Evolutionary conservation across 163 green algal species (phyloP), one percentile per base, ranked within the genome.

Genomic region (Coccomyxa subellipsoidea): DNA sequence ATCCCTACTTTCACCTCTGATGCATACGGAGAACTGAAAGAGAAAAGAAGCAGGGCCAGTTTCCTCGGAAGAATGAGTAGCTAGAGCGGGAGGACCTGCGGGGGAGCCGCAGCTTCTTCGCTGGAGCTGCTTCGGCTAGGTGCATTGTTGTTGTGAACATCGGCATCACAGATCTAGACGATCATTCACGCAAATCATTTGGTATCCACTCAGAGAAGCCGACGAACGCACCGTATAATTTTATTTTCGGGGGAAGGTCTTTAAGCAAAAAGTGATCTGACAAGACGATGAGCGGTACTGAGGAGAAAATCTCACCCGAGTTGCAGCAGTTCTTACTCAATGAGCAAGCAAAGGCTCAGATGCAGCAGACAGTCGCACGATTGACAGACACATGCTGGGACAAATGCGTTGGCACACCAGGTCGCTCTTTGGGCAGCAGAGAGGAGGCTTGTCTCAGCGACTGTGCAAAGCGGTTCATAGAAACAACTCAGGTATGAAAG

Each of bases 311-410:
- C 8, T 83, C 78, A 18, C 82, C 84, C 27, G 69, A 90, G 37
- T 69, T 91, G 69, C 84, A 90, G 81, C 82, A 87, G 12, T 90
- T 90, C 69, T 54, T 92, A 23, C 35, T 82, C 27, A 80, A 91
- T 36, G 86, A 92, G 39, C 72, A 80, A 39, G 53, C 54, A 6
- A 80, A 81, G 38, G 87, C 87, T 35, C 83, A 92, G 78, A 54
- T 92, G 31, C 89, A 92, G 81, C 89, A 89, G 39, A 92, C 89
- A 0, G 82, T 92, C 36, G 83, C 89, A 29, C 76, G 84, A 36
- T 69, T 92, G 12, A 92, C 89, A 15, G 85, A 89, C 39, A 84
- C 88, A 38, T 92, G 89, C 76, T 92, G 87, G 87, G 82, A 88
- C 66, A 92, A 91, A 82, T 92, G 89, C 59, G 81, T 92, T 12